A percentile compares a stretch with the other conserved stretches of the same genome.
These are phyloP conservation scores for Taxillus chinensis DNA, from an alignment of 164 flowering plant genomes.

Conservation along the genomic window DNA sequence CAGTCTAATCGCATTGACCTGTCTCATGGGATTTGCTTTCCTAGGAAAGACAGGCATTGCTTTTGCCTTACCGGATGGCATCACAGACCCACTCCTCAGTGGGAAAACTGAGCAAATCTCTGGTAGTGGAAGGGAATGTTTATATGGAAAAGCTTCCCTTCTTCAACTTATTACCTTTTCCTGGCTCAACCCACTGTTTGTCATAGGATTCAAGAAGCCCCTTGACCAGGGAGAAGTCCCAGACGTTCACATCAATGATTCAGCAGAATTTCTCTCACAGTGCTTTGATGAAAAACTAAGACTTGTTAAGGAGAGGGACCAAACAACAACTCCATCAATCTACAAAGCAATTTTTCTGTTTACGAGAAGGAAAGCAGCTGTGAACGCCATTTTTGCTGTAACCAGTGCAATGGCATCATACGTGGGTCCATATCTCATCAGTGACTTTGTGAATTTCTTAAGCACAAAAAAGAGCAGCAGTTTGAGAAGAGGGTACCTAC, in stretches of 20 bases:
- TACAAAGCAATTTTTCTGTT: conserved; percentile 56
- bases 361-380: conserved; percentile 68
- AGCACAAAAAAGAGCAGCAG: conserved; percentile 25
- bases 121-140: conserved; percentile 29
- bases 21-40: conserved; percentile 36
- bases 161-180: conserved; percentile 76
- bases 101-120: conserved; percentile 20
- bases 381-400: conserved; percentile 72
- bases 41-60: conserved; percentile 50
- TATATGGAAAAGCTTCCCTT: conserved; percentile 59
- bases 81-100: conserved; percentile 52
- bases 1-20: conserved; percentile 31
- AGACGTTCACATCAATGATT: conserved; percentile 55
- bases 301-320: conserved; percentile 30
- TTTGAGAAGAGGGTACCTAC: conserved; percentile 52
- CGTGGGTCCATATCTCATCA: conserved; percentile 80
- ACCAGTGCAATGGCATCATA: conserved; percentile 59
- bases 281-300: conserved; percentile 40
- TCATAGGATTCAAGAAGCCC: conserved; percentile 59
- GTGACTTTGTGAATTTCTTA: conserved; percentile 64
- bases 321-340: conserved; percentile 43
- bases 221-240: conserved; percentile 76
- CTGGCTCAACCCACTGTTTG: conserved; percentile 82
- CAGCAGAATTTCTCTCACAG: conserved; percentile 46
- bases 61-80: conserved; percentile 14